Evolutionary conservation across 164 flowering plant genomes (phyloP), one percentile per base, ranked within the genome.

Genomic region (Aristolochia contorta): DNA sequence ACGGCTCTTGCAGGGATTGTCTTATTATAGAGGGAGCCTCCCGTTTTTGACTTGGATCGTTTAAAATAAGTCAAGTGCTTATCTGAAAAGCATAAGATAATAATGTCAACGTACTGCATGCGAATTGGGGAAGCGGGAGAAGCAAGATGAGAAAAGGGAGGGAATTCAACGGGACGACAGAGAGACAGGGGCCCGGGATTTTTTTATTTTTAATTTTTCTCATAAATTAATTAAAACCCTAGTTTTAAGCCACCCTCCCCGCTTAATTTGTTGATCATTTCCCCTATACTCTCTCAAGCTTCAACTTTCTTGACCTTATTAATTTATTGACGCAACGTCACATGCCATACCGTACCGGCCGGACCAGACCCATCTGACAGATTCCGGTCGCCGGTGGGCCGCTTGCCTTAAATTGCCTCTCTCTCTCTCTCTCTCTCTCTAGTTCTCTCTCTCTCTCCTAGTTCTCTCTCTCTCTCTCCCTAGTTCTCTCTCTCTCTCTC

Each of bases 71-170:
- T 56, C 54, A 24, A 59, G 41, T 21, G 43, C 69, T 32, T 46
- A 51, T 59, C 54, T 47, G 8, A 24, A 24, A 8, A 21, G 43
- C 65, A 56, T 48, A 49, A 16, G 61, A 45, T 58, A 51, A 58
- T 23, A 61, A 69, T 65, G 76, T 72, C 72, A 72, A 72, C 76
- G n/a, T n/a, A n/a, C n/a, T n/a, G n/a, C n/a, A n/a, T 48, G 54
- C 37, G 45, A 54, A 53, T n/a, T n/a, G 63, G 43, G 25, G 56
- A 52, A 57, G 3, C 48, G 32, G 13, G 27, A 67, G 60, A 61
- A 59, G 43, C 57, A 58, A 47, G 24, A n/a, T n/a, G n/a, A n/a
- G n/a, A 46, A 12, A 22, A 53, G 25, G 6, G 20, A 14, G 58
- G 25, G 37, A 56, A 25, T 54, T 56, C 58, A 56, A 56, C 58